Base-by-base conservation (phyloP, 208 protist species). In the Trypanosoma lewisi region DNA sequence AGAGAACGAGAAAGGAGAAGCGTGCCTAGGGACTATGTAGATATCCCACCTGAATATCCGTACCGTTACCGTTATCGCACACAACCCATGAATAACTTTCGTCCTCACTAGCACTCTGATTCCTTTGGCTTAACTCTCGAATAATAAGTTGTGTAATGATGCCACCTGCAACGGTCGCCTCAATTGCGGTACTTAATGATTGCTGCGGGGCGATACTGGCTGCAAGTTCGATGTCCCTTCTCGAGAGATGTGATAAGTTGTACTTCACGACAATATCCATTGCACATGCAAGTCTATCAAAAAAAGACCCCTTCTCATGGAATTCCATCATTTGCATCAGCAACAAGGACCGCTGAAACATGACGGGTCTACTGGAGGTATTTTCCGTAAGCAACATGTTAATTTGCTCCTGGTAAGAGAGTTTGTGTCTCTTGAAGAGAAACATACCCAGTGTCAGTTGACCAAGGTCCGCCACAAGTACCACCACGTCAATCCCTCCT, bases 121-220 rank as follows among this genome's bases (percentile, higher is more conserved):
- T 55, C 21, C 6, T 36, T 21, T 8, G 27, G 31, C 67, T 53
- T n/a, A 73, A 11, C 39, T 53, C 51, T 16, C 45, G 9, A 39
- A 73, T 65, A 44, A 73, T 66, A 21, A 67, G 59, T 34, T 73
- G 67, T 14, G 67, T 59, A 41, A 73, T 33, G 9, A 62, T 42
- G 1, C 67, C 67, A n/a, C 67, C 67, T 16, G 53, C 50, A n/a
- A 66, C 34, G 37, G 67, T 73, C 7, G 67, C 25, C 27, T 66
- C 59, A 51, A 73, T 65, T 0, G 53, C 57, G 30, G 48, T 62
- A 19, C 50, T 44, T 2, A 8, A 60, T 28, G 25, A 19, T 0
- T 47, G n/a, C 27, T 21, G 8, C 25, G 42, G 25, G 2, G 44
- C 21, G 2, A 55, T 21, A 25, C 48, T 25, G 2, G 51, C 34